These are phyloP conservation scores for Candida coleopterorum DNA, from an alignment of 805 yeast genomes.

Conservation along the genomic window DNA sequence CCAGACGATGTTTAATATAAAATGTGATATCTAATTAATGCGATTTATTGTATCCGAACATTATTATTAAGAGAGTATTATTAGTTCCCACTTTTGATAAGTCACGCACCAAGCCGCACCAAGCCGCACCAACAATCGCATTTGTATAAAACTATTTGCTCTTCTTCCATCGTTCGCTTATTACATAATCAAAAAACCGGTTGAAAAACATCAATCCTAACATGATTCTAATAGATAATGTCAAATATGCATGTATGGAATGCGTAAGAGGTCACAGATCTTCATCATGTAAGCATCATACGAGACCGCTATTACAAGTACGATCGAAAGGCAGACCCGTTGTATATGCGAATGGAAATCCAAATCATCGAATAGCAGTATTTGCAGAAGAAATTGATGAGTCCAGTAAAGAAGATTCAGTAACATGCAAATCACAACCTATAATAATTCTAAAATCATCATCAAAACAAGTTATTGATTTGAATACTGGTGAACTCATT, in stretches of 20 bases:
- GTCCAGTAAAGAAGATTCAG: background rate
- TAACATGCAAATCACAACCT: slow-evolving; percentile 15
- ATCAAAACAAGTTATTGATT: slow-evolving; percentile 36
- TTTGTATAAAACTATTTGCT: too few species aligned
- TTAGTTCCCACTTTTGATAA: too few species aligned
- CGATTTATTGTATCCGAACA: too few species aligned
- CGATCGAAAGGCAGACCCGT: slow-evolving; percentile 87
- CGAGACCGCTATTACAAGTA: slow-evolving; percentile 78
- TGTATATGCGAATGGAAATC: slow-evolving; percentile 46
- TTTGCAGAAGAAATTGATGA: slow-evolving; percentile 41
- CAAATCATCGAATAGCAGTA: slow-evolving; percentile 55
- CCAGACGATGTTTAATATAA: too few species aligned
- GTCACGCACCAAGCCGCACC: too few species aligned
- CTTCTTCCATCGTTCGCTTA: too few species aligned
- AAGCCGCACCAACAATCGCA: too few species aligned
- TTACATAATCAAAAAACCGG: too few species aligned
- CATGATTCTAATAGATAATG: slow-evolving; percentile 80
- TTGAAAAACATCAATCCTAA: too few species aligned
- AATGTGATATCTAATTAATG: too few species aligned
- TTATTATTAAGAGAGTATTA: too few species aligned
- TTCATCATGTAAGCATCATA: slow-evolving; percentile 76
- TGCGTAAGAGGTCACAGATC: slow-evolving; percentile 94
- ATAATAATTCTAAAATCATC: slow-evolving; percentile 31
- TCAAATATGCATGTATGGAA: slow-evolving; percentile 76
- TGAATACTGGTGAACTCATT: slow-evolving; percentile 31